Percentiles rank a stretch among this genome's conserved stretches.
These are phyloP conservation scores for Macrophomina tecta DNA, from an alignment of 2,329 filamentous ascomycete genomes.

Conservation along the genomic window DNA sequence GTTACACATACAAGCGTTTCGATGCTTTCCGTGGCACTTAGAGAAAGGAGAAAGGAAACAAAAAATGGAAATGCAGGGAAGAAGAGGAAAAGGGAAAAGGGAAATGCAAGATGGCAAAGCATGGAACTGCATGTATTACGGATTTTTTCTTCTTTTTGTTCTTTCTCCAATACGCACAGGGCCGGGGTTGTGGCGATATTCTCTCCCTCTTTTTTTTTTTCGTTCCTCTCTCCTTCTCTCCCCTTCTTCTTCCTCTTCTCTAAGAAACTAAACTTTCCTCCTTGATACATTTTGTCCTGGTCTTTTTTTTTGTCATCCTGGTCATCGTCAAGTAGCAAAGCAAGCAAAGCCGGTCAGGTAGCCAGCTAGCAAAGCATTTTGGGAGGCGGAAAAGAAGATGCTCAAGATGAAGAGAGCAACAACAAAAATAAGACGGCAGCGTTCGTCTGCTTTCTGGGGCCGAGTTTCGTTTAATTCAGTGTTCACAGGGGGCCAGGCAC, in stretches of 20 bases:
- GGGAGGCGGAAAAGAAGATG: too few relatives aligned
- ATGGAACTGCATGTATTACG: conserved; percentile 19
- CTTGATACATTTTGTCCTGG: too few relatives aligned
- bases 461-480: too few relatives aligned
- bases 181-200: neutral
- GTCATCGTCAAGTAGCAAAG: too few relatives aligned
- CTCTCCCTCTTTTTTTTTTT: neutral
- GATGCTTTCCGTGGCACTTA: conserved; percentile 63
- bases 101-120: neutral
- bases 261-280: neutral
- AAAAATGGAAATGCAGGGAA: neutral
- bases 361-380: too few relatives aligned
- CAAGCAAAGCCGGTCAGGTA: too few relatives aligned
- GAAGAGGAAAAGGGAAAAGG: neutral
- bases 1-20: conserved; percentile 98
- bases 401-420: neutral
- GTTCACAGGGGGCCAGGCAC: too few relatives aligned
- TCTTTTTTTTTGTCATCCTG: neutral
- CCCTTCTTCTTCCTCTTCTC: neutral
- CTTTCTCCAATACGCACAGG: neutral
- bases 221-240: neutral
- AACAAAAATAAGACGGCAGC: neutral
- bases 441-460: too few relatives aligned
- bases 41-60: neutral
- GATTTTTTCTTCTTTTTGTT: neutral